Evolutionary conservation across 2,329 filamentous ascomycete species (phyloP).

Genomic region (Lasiodiplodia citricola): DNA sequence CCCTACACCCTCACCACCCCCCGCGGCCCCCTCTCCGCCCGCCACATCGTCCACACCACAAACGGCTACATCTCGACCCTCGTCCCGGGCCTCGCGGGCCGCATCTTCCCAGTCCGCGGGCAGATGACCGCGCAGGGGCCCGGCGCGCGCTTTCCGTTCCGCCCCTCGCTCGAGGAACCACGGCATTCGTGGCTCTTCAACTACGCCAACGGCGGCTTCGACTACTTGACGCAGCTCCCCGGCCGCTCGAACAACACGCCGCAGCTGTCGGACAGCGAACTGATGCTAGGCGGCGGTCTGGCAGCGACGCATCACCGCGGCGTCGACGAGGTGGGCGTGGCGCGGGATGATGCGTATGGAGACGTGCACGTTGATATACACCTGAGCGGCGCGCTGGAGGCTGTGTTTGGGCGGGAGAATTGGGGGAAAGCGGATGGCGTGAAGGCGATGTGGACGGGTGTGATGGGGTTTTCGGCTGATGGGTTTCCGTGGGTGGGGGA

Average conservation of each 20-base stretch:
- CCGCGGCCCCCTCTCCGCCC: slow-evolving; percentile 44
- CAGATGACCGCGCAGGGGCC: slow-evolving; percentile 60
- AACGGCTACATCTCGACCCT: slow-evolving; percentile 61
- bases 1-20: neutral
- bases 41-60: slow-evolving; percentile 63
- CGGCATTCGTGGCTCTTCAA: slow-evolving; percentile 58
- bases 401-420: slow-evolving; percentile 28
- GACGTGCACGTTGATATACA: slow-evolving; percentile 28
- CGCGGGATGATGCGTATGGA: slow-evolving; percentile 25
- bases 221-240: slow-evolving; percentile 31
- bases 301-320: slow-evolving; percentile 29
- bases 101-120: slow-evolving; percentile 51
- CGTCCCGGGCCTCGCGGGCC: slow-evolving; percentile 55
- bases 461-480: slow-evolving; percentile 57
- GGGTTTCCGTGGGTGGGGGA: slow-evolving; percentile 57
- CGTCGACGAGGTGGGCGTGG: slow-evolving; percentile 29
- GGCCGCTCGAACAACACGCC: neutral
- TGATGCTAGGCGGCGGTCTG: slow-evolving; percentile 31
- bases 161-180: slow-evolving; percentile 28
- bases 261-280: slow-evolving; percentile 22
- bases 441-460: slow-evolving; percentile 57
- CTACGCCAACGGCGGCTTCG: slow-evolving; percentile 27
- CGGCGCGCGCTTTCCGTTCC: slow-evolving; percentile 37
- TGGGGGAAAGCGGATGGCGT: slow-evolving; percentile 33
- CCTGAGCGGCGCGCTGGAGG: slow-evolving; percentile 29